Evolutionary conservation across 1,139 yeast genomes (phyloP), one percentile per base, ranked within the genome.

Genomic region (Geotrichum carabidarum): DNA sequence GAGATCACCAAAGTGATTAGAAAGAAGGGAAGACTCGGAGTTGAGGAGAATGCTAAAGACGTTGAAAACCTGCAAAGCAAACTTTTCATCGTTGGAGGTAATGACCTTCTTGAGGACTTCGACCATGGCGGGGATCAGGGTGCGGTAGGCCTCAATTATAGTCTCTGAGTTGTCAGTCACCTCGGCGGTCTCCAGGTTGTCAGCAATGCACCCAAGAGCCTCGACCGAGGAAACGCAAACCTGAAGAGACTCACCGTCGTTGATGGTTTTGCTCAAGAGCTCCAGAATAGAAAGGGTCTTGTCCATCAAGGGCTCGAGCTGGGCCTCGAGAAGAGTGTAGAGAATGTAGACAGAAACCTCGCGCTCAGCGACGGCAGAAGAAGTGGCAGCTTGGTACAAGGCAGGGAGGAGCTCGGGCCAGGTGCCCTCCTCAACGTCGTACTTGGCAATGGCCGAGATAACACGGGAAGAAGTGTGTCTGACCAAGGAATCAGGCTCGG

Each of bases 391-490:
- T 55, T 76, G 75, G 58, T 86, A 83, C 66, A 93, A 77, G 54
- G 80, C 75, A 44, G 89, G 86, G 61, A 91, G 78, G 62, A 93
- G 79, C 50, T 83, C 85, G 7, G 84, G 80, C 98, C 99, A 93
- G 64, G 80, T 71, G 44, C 76, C 72, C 44, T 78, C 78, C 48
- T 78, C 81, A 61, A 90, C 75, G 68, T 93, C 98, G 54, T 77
- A 71, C 61, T 82, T 83, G 46, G 90, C 96, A 66, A 93, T 87
- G 47, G 91, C 84, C 34, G 97, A 84, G 62, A 93, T 83, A 56
- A 91, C 88, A 71, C 97, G 82, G 9, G 98, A 90, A 56, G 86
- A 80, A 31, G 95, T 83, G 73, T 93, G 98, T 73, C 96, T 83
- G 59, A 91, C 86, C 57, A 81, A 76, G 65, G 87, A 82, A 57